A percentile compares a stretch with the other conserved stretches of the same genome.
Conservation (phyloP, 2,329 filamentous ascomycete species). For the Trichophyton benhamiae region DNA sequence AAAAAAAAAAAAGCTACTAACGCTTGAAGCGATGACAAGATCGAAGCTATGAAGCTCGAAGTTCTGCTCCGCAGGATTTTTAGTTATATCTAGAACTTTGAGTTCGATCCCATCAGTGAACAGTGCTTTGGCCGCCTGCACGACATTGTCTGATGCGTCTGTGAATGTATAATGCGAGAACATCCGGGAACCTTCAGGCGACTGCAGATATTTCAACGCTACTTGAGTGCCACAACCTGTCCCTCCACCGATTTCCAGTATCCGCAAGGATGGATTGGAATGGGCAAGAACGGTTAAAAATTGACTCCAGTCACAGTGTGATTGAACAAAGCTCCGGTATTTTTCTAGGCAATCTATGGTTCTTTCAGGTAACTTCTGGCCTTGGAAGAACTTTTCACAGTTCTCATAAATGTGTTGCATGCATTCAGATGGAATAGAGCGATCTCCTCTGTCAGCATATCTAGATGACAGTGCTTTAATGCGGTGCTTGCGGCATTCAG, state of each 20-base stretch:
- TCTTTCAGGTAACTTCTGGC: background rate
- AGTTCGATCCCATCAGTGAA: background rate
- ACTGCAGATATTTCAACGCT: background rate
- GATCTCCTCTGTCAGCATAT: background rate
- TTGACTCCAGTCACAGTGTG: background rate
- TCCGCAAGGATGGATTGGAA: conserved; percentile 10
- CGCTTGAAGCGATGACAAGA: conserved; percentile 16
- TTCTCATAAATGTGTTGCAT: background rate
- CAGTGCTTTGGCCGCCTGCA: background rate
- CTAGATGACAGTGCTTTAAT: background rate
- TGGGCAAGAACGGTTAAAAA: conserved; percentile 4
- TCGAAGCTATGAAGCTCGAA: conserved; percentile 15
- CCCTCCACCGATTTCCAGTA: conserved; percentile 16
- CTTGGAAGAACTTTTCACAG: background rate
- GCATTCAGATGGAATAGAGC: background rate
- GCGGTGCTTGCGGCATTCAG: background rate
- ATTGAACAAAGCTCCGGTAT: background rate
- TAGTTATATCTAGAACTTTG: conserved; percentile 13
- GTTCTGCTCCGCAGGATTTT: conserved; percentile 14
- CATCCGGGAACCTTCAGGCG: conserved; percentile 1
- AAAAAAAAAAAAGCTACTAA: background rate
- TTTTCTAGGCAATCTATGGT: background rate
- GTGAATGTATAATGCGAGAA: conserved; percentile 10
- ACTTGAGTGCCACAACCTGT: conserved; percentile 8
- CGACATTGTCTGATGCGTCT: background rate